These are phyloP conservation scores for Camellia granthamiana DNA, from an alignment of 148 eudicot species.

Conservation along the genomic window DNA sequence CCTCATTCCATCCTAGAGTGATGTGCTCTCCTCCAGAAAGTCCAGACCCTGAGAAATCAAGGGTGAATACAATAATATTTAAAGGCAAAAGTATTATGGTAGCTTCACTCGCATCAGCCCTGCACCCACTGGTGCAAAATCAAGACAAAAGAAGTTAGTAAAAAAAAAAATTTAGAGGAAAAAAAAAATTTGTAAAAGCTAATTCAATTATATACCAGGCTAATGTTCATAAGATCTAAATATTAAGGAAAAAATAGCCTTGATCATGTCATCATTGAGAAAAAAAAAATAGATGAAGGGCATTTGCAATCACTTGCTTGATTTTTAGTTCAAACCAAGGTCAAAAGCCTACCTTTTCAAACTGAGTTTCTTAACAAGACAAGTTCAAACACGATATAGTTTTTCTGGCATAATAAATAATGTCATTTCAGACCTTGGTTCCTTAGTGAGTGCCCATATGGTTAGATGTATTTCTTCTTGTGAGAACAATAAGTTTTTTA, in stretches of 20 bases:
- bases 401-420: neutral
- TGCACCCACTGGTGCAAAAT: constrained; percentile 76
- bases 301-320: neutral
- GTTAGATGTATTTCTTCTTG: neutral
- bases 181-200: neutral
- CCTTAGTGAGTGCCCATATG: neutral
- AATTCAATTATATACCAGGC: neutral
- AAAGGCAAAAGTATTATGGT: constrained; percentile 90
- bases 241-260: neutral
- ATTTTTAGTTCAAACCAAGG: no score
- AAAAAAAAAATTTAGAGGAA: constrained; percentile 4
- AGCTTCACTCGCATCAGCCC: constrained; percentile 99
- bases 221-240: neutral
- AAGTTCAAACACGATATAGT: no score
- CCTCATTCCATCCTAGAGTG: constrained; percentile 95
- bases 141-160: constrained; percentile 25
- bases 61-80: constrained; percentile 76
- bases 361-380: no score
- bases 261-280: neutral
- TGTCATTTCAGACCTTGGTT: neutral
- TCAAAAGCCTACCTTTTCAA: no score
- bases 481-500: neutral
- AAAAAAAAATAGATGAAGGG: no score
- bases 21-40: constrained; percentile 99
- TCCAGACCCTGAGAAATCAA: constrained; percentile 98